These are phyloP conservation scores for Microascus cirrosus DNA, from an alignment of 2,329 filamentous ascomycete species.

Conservation along the genomic window DNA sequence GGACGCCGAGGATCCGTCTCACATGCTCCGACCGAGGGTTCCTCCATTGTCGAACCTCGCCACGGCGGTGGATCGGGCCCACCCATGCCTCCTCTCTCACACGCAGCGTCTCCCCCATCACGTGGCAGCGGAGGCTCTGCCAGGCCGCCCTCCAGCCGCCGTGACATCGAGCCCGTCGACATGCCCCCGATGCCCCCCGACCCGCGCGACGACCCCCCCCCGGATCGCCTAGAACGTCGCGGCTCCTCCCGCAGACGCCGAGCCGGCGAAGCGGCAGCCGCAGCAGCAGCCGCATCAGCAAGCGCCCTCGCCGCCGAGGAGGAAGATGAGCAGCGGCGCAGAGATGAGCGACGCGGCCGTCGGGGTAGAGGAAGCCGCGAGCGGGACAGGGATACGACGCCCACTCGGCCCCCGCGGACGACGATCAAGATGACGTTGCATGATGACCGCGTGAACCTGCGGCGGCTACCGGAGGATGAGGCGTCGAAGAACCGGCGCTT, in stretches of 20 bases:
- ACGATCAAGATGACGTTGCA: slow-evolving; percentile 46
- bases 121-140: background rate
- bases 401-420: slow-evolving; percentile 36
- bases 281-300: slow-evolving; percentile 34
- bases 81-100: slow-evolving; percentile 11
- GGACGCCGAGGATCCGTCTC: background rate
- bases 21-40: slow-evolving; percentile 14
- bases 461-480: slow-evolving; percentile 51
- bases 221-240: background rate
- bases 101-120: background rate
- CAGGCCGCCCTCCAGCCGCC: slow-evolving; percentile 4
- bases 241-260: slow-evolving; percentile 32
- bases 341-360: slow-evolving; percentile 11
- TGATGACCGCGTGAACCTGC: slow-evolving; percentile 49
- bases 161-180: slow-evolving; percentile 20
- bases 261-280: slow-evolving; percentile 33
- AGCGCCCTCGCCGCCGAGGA: slow-evolving; percentile 36
- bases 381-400: slow-evolving; percentile 25
- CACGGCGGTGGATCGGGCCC: slow-evolving; percentile 7
- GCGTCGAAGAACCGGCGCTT: slow-evolving; percentile 29
- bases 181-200: slow-evolving; percentile 48
- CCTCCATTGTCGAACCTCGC: slow-evolving; percentile 11
- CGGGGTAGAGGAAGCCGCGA: background rate
- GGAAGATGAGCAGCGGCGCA: slow-evolving; percentile 16
- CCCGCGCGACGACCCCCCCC: slow-evolving; percentile 21